Percentiles rank a stretch among this genome's conserved stretches.
Evolutionary conservation across 306 rosid genomes (phyloP).

Genomic region (Crataegus laevigata): DNA sequence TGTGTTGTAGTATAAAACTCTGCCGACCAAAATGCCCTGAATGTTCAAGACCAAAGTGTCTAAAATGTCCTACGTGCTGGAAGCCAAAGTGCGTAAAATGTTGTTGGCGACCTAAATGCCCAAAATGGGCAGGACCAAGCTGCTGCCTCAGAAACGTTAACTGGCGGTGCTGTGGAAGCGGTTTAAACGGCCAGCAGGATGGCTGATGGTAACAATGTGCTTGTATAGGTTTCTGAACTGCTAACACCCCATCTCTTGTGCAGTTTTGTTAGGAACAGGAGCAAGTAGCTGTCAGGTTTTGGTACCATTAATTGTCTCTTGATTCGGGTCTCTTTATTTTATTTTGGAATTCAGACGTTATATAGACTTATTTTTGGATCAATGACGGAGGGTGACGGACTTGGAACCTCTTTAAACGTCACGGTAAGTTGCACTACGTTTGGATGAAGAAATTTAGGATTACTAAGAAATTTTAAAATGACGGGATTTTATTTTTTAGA

Average conservation of each 20-base stretch:
- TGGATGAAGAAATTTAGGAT: no score
- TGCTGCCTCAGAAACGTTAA: slow-evolving; percentile 44
- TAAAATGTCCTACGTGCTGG: slow-evolving; percentile 29
- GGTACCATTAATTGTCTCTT: slow-evolving; percentile 18
- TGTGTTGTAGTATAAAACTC: slow-evolving; percentile 38
- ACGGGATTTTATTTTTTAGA: no score
- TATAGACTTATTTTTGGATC: neutral
- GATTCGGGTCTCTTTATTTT: slow-evolving; percentile 3
- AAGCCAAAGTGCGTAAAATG: slow-evolving; percentile 14
- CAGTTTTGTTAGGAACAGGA: slow-evolving; percentile 27
- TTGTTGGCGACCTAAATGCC: slow-evolving; percentile 25
- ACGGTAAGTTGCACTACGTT: no score
- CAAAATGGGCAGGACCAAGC: slow-evolving; percentile 23
- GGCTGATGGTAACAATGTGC: slow-evolving; percentile 33
- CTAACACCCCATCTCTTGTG: slow-evolving; percentile 47
- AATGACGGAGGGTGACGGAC: no score
- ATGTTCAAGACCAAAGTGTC: slow-evolving; percentile 25
- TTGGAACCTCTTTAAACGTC: no score
- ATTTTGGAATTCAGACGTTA: slow-evolving; percentile 7
- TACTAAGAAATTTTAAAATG: no score
- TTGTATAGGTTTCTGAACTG: slow-evolving; percentile 47
- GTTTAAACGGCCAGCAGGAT: slow-evolving; percentile 24
- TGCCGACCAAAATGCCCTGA: slow-evolving; percentile 34
- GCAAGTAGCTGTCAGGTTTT: slow-evolving; percentile 32
- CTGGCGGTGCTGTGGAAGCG: slow-evolving; percentile 43